Evolutionary conservation across 192 early-diverging fungal species (phyloP), one percentile per base, ranked within the genome.

Genomic region (Geranomyces michiganensis): DNA sequence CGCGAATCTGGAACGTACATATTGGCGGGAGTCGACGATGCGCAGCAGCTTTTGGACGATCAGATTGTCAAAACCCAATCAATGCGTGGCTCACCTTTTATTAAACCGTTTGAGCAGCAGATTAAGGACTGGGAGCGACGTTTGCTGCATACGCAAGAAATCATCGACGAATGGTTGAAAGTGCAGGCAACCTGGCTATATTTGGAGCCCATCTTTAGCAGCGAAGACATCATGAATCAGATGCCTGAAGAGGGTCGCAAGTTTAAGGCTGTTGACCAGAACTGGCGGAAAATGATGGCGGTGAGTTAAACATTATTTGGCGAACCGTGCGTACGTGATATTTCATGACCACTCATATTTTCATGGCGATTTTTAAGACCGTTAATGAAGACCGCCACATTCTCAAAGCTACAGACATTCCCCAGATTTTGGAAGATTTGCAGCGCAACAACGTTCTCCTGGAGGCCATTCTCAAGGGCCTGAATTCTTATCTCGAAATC

Each of bases 1-100:
- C 75, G 87, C 0, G 87, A 88, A 64, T 81, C 83, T 9, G 84
- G 85, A 6, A 88, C 87, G 24, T 82, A 81, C 65, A 86, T 88
- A 63, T 73, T 88, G 0, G 68, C 87, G 0, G 73, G 74, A 2
- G 80, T 88, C 19, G 87, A 88, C 56, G 87, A 88, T 24, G 81
- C 82, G 1, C 87, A 88, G 72, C 87, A 88, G 55, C 72, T 88
- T 6, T 72, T 88, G 6, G 87, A 88, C 65, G 87, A 88, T 65
- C 87, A 88, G 61, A 88, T 88, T 68, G 87, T 88, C 7, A 88
- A 88, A 66, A 88, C 87, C 26, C 87, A 88, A 56, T 88, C 86
- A 13, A 88, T 88, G 87, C 82, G 87, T 15, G 85, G 85, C n/a
- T 86, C 84, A 9, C 86, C 87, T 17, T 88, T 82, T 70, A 88